Evolutionary conservation across 345 rosid species (phyloP).

Genomic region (Corchorus capsularis): DNA sequence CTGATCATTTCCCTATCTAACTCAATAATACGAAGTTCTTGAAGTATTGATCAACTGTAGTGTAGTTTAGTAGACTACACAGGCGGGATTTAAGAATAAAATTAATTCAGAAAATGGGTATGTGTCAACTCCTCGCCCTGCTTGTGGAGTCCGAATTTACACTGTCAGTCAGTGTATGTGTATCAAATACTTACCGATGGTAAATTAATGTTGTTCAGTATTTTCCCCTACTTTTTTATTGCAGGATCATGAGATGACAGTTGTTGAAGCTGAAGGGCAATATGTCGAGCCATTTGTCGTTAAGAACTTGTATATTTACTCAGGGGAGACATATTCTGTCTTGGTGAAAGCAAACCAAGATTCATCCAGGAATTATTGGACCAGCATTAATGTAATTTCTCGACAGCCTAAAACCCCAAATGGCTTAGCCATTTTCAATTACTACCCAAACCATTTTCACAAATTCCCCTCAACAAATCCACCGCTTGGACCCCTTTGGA

Average conservation of each 20-base stretch:
- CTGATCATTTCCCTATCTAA: background rate
- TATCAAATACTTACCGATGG: too few relatives aligned
- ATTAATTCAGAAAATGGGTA: too few relatives aligned
- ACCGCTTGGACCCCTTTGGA: conserved; percentile 49
- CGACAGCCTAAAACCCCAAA: conserved; percentile 48
- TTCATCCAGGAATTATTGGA: conserved; percentile 67
- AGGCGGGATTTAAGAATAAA: too few relatives aligned
- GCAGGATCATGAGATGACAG: conserved; percentile 74
- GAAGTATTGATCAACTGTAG: too few relatives aligned
- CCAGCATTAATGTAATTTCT: conserved; percentile 51
- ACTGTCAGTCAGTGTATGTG: too few relatives aligned
- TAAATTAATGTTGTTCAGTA: background rate
- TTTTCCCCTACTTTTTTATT: background rate
- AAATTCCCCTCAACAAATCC: conserved; percentile 42
- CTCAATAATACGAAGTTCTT: background rate
- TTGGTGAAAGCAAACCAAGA: conserved; percentile 55
- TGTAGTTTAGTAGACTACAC: too few relatives aligned
- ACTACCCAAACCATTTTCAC: conserved; percentile 57
- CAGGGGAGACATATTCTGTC: conserved; percentile 79
- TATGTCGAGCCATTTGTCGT: conserved; percentile 64
- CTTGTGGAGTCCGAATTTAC: too few relatives aligned
- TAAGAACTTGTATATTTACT: conserved; percentile 62
- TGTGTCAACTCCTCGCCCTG: too few relatives aligned
- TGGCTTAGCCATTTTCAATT: conserved; percentile 51
- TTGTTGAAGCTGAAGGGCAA: conserved; percentile 82